phyloP scores from a whole-genome alignment of 495 filamentous ascomycete species.

The Articulospora tetracladia region DNA sequence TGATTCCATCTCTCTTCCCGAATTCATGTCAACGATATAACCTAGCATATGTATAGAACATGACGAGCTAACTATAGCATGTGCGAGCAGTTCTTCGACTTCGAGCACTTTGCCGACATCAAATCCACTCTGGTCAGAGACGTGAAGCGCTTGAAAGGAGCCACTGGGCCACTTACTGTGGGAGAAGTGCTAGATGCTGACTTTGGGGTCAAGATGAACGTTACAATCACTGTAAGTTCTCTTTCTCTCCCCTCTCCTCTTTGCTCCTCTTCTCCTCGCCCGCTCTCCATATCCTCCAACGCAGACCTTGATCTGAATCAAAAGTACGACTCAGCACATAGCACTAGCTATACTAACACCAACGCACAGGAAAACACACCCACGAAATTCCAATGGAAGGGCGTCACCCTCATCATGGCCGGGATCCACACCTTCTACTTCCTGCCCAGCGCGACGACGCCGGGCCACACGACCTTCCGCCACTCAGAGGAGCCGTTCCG shows the following conservation, averaged over 20 bases:
- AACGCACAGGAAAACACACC: slow-evolving; percentile 8
- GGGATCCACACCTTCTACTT: slow-evolving; percentile 7
- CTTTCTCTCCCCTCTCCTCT: no score
- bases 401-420: not conserved
- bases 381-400: slow-evolving; percentile 7
- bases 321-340: not conserved
- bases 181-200: not conserved
- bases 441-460: slow-evolving; percentile 2
- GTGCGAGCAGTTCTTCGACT: not conserved
- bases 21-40: not conserved
- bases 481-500: not conserved
- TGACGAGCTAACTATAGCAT: not conserved
- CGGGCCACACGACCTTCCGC: slow-evolving; percentile 7
- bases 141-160: not conserved
- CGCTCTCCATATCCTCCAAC: not conserved
- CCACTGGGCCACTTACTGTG: not conserved
- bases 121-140: not conserved
- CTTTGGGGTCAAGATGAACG: not conserved
- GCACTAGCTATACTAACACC: not conserved
- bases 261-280: no score
- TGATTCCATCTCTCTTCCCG: not conserved
- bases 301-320: no score
- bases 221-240: not conserved
- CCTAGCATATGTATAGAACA: no score
- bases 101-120: slow-evolving; percentile 1